phyloP scores from a whole-genome alignment of 208 protist species.

The Perkinsela sp. region DNA sequence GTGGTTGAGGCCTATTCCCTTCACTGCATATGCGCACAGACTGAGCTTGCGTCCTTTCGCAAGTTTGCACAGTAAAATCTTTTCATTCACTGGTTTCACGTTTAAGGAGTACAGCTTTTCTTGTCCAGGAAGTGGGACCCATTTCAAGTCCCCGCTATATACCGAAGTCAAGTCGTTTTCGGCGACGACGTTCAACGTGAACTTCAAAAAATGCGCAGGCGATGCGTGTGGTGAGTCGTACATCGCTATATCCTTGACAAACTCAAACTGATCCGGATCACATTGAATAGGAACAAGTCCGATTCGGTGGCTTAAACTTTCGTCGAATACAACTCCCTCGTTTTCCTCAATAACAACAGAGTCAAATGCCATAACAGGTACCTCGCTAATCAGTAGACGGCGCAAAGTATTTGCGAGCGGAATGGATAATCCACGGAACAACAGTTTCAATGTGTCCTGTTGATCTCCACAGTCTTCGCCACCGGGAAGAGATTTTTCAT shows the following conservation, averaged over 20 bases:
- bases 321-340: constrained; percentile 87
- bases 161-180: constrained; percentile 36
- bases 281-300: constrained; percentile 85
- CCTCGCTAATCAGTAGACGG: constrained; percentile 80
- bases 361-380: constrained; percentile 93
- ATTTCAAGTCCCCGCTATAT: constrained; percentile 62
- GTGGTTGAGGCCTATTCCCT: constrained; percentile 82
- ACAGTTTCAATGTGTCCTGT: not conserved
- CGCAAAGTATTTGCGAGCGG: constrained; percentile 87
- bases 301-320: constrained; percentile 80
- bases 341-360: constrained; percentile 84
- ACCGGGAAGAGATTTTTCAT: not conserved
- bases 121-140: constrained; percentile 63
- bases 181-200: constrained; percentile 36
- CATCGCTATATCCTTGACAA: constrained; percentile 19
- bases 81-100: constrained; percentile 73
- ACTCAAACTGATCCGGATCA: constrained; percentile 65
- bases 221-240: constrained; percentile 2
- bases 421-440: not conserved
- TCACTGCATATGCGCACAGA: constrained; percentile 63
- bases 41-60: constrained; percentile 78
- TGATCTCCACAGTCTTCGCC: constrained; percentile 1
- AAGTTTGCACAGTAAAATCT: constrained; percentile 88
- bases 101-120: constrained; percentile 10
- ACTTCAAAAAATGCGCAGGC: constrained; percentile 28